Percentiles rank a stretch among this genome's conserved stretches.
Conservation (phyloP, 1,284 basidiomycete genomes). For the Thelephora terrestris region DNA sequence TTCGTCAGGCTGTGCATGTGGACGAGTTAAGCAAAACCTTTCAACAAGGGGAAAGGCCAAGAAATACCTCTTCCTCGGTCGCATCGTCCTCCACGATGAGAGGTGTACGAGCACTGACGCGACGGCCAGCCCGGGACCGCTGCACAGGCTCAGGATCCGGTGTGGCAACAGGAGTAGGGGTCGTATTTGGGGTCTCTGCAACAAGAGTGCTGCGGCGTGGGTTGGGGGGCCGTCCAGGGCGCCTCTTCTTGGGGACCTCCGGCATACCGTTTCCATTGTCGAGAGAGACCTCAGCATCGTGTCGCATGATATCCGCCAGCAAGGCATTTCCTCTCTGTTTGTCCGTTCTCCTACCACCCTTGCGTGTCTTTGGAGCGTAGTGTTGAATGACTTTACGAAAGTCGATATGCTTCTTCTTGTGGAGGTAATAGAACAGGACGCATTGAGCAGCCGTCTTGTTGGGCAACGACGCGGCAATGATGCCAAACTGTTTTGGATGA, state of each 20-base stretch:
- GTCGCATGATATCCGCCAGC: conserved; percentile 66
- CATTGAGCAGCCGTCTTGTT: conserved; percentile 88
- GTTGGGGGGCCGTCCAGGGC: conserved; percentile 1
- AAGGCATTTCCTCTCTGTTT: conserved; percentile 73
- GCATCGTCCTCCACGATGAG: conserved; percentile 14
- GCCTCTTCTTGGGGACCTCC: conserved; percentile 9
- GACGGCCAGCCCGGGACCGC: not conserved
- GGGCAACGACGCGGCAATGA: conserved; percentile 73
- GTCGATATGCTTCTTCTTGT: conserved; percentile 83
- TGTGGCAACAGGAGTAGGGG: conserved; percentile 37
- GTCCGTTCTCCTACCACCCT: conserved; percentile 43
- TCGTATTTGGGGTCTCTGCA: conserved; percentile 38
- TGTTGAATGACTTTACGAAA: conserved; percentile 68
- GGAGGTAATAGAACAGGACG: conserved; percentile 90
- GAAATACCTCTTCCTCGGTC: conserved; percentile 20
- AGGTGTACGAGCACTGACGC: not conserved
- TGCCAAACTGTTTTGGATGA: conserved; percentile 89
- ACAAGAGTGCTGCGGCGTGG: conserved; percentile 20
- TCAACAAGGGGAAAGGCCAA: too few species aligned
- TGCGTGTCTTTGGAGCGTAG: conserved; percentile 54
- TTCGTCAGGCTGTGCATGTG: not conserved
- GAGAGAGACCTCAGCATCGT: conserved; percentile 56
- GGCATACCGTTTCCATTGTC: conserved; percentile 5
- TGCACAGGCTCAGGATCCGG: conserved; percentile 50
- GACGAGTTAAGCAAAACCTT: not conserved